A percentile compares a stretch with the other conserved stretches of the same genome.
These are phyloP conservation scores for Poa pratensis DNA, from an alignment of 176 grass and related monocot genomes.

Conservation along the genomic window DNA sequence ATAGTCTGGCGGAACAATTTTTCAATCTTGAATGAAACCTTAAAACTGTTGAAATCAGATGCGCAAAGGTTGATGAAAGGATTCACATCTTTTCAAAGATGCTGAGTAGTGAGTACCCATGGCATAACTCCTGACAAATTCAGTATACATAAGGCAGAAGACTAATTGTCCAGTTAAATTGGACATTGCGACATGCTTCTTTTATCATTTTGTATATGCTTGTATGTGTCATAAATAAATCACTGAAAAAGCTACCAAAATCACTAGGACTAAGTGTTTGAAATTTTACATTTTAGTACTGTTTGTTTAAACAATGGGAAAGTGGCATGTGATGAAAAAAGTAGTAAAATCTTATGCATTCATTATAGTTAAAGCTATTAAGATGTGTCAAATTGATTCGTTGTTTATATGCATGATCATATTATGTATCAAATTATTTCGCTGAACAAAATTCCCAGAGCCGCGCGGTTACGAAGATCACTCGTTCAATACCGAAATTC, in stretches of 20 bases:
- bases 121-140: conserved; percentile 16
- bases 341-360: background rate
- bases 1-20: background rate
- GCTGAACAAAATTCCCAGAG: too few species aligned
- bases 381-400: too few species aligned
- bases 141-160: background rate
- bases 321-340: background rate
- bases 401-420: too few species aligned
- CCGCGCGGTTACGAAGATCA: too few species aligned
- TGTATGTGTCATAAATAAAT: background rate
- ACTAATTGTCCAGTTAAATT: background rate
- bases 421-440: too few species aligned
- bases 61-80: background rate
- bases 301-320: background rate
- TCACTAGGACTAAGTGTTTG: background rate
- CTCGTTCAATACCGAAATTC: too few species aligned
- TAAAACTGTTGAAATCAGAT: conserved; percentile 5
- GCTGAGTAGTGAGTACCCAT: background rate
- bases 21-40: background rate
- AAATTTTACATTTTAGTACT: background rate
- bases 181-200: background rate
- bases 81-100: background rate
- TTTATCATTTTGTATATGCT: background rate
- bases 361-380: background rate
- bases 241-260: background rate